A percentile compares a stretch with the other conserved stretches of the same genome.
Evolutionary conservation across 108 stramenopile species (phyloP).

Genomic region (Bacterosira constricta): DNA sequence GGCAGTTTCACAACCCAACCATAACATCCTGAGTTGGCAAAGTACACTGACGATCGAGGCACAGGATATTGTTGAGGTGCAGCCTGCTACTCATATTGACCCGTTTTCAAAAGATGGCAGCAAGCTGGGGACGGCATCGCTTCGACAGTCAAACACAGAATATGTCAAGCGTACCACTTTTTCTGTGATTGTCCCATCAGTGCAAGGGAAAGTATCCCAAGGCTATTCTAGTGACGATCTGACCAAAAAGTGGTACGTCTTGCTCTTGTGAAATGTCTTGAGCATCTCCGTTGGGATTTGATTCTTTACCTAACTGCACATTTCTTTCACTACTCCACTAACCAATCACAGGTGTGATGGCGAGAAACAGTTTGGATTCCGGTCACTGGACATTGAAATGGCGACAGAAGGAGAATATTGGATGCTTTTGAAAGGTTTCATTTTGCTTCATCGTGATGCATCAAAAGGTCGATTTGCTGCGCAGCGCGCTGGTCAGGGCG

Average conservation of each 20-base stretch:
- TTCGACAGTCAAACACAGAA: constrained; percentile 70
- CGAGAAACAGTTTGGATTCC: constrained; percentile 59
- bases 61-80: constrained; percentile 79
- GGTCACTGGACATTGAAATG: constrained; percentile 82
- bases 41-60: constrained; percentile 60
- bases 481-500: constrained; percentile 67
- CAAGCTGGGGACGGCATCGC: constrained; percentile 66
- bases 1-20: too few species aligned
- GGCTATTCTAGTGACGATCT: constrained; percentile 42
- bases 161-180: constrained; percentile 67
- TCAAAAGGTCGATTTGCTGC: constrained; percentile 75
- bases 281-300: neutral
- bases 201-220: constrained; percentile 31
- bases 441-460: constrained; percentile 85
- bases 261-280: neutral
- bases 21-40: constrained; percentile 34
- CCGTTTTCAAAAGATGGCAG: constrained; percentile 61
- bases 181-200: constrained; percentile 58
- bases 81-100: constrained; percentile 78
- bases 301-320: neutral
- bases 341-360: constrained; percentile 49
- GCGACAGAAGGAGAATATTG: constrained; percentile 92
- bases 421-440: constrained; percentile 85
- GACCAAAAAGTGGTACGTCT: constrained; percentile 65
- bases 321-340: neutral